Evolutionary conservation across 257 asterid genomes (phyloP).

Genomic region (Solanum piurae): DNA sequence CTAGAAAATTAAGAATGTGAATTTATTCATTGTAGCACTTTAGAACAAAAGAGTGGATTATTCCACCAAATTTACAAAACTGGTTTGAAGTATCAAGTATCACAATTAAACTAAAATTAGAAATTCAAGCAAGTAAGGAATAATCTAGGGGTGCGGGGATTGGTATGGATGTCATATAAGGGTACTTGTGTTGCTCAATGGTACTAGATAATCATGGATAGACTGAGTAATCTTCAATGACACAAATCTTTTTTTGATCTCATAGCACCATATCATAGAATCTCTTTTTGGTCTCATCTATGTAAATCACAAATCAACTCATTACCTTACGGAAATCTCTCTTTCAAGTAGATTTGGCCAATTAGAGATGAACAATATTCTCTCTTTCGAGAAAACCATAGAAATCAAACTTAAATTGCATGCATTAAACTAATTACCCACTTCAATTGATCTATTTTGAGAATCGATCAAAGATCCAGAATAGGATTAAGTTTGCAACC

Average conservation of each 20-base stretch:
- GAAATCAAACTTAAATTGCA: not conserved
- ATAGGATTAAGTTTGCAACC: not conserved
- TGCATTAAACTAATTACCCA: not conserved
- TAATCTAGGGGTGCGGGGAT: not conserved
- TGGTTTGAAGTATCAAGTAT: not conserved
- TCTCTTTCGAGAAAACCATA: not conserved
- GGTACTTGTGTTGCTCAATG: not conserved
- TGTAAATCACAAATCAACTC: not conserved
- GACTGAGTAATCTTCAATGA: not conserved
- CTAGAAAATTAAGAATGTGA: not conserved
- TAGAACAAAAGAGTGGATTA: not conserved
- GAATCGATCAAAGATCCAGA: not conserved
- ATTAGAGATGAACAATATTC: not conserved
- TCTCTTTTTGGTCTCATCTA: not conserved
- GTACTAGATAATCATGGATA: not conserved
- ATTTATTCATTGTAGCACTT: not conserved
- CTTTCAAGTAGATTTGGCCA: not conserved
- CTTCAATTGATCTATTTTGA: too few relatives aligned
- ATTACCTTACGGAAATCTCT: not conserved
- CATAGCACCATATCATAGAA: too few relatives aligned
- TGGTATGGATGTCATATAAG: not conserved
- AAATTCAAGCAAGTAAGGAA: not conserved
- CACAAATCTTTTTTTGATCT: not conserved
- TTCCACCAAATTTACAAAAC: not conserved
- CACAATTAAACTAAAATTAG: not conserved